Evolutionary conservation across 1,284 basidiomycete genomes (phyloP), one percentile per base, ranked within the genome.

Genomic region (Malassezia pachydermatis): DNA sequence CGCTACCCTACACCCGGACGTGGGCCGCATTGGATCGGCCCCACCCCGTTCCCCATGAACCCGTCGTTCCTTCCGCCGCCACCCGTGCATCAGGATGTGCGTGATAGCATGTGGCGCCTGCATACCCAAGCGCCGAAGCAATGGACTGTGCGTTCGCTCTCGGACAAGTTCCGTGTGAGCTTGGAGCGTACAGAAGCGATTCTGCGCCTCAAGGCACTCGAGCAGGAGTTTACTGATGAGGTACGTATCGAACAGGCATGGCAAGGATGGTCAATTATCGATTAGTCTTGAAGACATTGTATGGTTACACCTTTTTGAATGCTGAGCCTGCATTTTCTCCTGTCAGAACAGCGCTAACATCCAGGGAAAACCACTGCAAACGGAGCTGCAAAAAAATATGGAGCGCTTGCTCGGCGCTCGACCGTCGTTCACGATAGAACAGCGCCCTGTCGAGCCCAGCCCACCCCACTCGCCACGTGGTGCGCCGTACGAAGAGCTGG

Each of bases 271-370:
- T 42, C 25, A 38, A 57, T 51, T 32, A 49, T 60, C 65, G 65
- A 65, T 67, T 67, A 67, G 65, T 67, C 65, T 67, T 67, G 65
- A 65, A 65, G 65, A 67, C 65, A 33, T 36, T 22, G n/a, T 8
- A 28, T 41, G 42, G 46, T 48, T 48, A 44, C 29, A 51, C 5
- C 28, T 24, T 9, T 13, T 16, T 16, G 13, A n/a, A 30, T 11
- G 30, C 43, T 49, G 49, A 54, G 39, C 47, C 29, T 14, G 22
- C 32, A 20, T 6, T 17, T 13, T 9, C 29, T 7, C 34, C 5
- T 7, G 6, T 16, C 16, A 1, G 32, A 28, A 30, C 39, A 37
- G 16, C n/a, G 23, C 47, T 44, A 17, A 45, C 33, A 16, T 14
- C 35, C 42, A 67, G 65, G 45, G 47, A 20, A 57, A 60, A 30